Conservation (phyloP, 2,329 filamentous ascomycete genomes). For the Aspergillus hortae region DNA sequence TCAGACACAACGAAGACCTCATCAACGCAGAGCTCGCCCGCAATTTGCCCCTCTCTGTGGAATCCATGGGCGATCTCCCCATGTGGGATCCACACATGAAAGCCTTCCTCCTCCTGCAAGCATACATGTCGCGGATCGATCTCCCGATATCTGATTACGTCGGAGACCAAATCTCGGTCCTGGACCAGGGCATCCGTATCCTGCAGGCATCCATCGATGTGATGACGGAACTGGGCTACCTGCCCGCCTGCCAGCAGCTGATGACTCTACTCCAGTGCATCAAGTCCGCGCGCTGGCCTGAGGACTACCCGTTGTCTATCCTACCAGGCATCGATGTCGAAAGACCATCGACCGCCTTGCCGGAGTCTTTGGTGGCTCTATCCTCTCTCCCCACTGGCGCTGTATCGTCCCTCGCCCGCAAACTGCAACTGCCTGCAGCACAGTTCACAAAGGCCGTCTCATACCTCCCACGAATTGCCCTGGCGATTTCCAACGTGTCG, state of each 20-base stretch:
- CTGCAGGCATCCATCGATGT: constrained; percentile 94
- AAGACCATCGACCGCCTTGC: constrained; percentile 22
- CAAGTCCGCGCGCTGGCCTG: constrained; percentile 89
- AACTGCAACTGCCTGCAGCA: constrained; percentile 25
- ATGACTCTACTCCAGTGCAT: constrained; percentile 84
- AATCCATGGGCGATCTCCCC: constrained; percentile 63
- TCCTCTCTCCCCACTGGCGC: constrained; percentile 25
- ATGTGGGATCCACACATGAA: constrained; percentile 99
- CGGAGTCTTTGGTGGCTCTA: constrained; percentile 29
- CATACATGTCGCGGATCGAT: constrained; percentile 88
- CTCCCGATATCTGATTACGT: constrained; percentile 97
- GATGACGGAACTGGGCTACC: constrained; percentile 79
- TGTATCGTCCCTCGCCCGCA: constrained; percentile 24
- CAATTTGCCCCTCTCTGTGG: constrained; percentile 68
- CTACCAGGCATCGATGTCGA: constrained; percentile 63
- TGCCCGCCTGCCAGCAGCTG: constrained; percentile 75
- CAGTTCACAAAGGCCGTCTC: constrained; percentile 57
- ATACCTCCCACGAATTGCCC: constrained; percentile 65
- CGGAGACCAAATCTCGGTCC: constrained; percentile 80
- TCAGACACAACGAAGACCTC: constrained; percentile 96
- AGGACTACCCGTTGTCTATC: constrained; percentile 73
- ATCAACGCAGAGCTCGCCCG: constrained; percentile 88
- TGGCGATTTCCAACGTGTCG: constrained; percentile 60
- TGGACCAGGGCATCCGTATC: constrained; percentile 96
- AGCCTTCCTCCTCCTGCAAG: constrained; percentile 87